A percentile compares a stretch with the other conserved stretches of the same genome.
Evolutionary conservation across 2,329 filamentous ascomycete genomes (phyloP).

Genomic region (Pseudogymnoascus sp.): DNA sequence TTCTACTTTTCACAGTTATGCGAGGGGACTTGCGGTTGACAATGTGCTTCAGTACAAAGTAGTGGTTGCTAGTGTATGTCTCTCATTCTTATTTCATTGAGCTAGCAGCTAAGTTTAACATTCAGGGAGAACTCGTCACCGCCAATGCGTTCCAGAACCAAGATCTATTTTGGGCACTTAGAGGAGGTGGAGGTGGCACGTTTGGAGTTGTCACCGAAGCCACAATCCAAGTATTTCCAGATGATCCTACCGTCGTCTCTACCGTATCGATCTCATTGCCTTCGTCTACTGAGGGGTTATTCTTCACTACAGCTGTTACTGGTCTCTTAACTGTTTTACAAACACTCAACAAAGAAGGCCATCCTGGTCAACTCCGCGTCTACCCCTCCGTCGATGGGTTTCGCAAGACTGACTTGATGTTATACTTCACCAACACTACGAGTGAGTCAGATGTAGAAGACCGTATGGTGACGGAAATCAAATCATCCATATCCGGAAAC

Average conservation of each 20-base stretch:
- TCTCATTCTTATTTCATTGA: not conserved
- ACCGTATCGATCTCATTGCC: not conserved
- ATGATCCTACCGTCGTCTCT: not conserved
- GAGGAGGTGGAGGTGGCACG: conserved; percentile 37
- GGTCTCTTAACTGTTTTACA: not conserved
- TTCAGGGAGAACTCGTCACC: not conserved
- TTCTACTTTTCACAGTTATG: conserved; percentile 9
- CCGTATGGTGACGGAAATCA: not conserved
- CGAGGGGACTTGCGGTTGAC: conserved; percentile 9
- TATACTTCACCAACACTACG: not conserved
- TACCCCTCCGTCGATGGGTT: not conserved
- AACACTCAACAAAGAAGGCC: not conserved
- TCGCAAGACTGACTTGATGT: not conserved
- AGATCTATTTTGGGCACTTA: conserved; percentile 43
- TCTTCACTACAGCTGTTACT: not conserved
- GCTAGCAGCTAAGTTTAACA: not conserved
- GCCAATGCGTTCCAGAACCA: conserved; percentile 33
- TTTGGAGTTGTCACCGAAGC: conserved; percentile 34
- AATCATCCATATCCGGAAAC: not conserved
- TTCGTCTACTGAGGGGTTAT: not conserved
- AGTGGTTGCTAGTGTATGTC: not conserved
- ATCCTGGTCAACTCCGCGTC: not conserved
- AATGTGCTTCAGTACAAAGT: not conserved
- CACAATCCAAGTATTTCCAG: not conserved
- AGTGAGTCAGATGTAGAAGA: not conserved